Conservation (phyloP, 2,329 filamentous ascomycete species). For the Clarireedia hainanense region DNA sequence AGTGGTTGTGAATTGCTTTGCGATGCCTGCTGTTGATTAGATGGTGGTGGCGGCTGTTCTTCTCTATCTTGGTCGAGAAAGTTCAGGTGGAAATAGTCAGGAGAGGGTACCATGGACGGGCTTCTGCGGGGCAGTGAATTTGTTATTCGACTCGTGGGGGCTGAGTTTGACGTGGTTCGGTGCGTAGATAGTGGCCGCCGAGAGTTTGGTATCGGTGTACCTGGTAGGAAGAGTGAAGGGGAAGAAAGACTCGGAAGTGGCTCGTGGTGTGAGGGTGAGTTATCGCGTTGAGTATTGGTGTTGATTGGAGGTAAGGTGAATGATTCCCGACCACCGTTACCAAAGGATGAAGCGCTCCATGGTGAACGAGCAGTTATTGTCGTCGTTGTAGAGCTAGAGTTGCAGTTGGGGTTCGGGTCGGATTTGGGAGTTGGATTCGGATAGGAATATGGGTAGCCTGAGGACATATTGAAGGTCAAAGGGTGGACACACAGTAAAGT, state of each 20-base stretch:
- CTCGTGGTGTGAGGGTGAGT: neutral
- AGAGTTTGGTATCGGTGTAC: neutral
- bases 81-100: neutral
- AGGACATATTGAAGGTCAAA: conserved; percentile 3
- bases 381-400: neutral
- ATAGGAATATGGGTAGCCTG: conserved; percentile 2
- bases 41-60: neutral
- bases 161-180: neutral
- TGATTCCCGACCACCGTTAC: neutral
- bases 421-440: neutral
- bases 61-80: neutral
- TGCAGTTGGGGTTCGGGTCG: neutral
- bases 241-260: neutral
- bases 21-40: neutral
- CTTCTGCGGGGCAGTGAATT: neutral
- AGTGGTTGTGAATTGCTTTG: neutral
- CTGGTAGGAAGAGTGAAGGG: conserved; percentile 2
- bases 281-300: neutral
- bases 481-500: neutral
- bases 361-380: neutral
- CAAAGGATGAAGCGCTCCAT: neutral
- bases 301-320: conserved; percentile 4
- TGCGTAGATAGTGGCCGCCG: neutral
- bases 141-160: neutral
- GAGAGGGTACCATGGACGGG: neutral